phyloP scores from a whole-genome alignment of 768 basidiomycete genomes.

The Calocybe indica region DNA sequence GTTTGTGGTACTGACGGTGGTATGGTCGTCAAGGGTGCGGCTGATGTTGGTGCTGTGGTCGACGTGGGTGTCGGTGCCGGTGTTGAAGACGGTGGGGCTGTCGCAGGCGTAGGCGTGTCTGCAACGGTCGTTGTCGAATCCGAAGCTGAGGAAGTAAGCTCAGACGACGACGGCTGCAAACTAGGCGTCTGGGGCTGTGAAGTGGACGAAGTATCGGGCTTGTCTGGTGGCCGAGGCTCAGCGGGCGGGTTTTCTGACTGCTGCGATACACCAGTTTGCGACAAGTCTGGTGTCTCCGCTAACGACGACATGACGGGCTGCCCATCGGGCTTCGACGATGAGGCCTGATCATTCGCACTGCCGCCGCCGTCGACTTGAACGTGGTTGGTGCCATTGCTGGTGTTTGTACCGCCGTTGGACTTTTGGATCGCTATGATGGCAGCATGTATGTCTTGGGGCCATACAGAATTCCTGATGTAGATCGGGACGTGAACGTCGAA shows the following conservation, averaged over 20 bases:
- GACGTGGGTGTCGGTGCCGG: not conserved
- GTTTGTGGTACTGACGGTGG: conserved; percentile 48
- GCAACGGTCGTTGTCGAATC: not conserved
- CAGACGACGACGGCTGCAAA: not conserved
- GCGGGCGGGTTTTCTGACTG: conserved; percentile 11
- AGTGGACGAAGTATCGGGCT: conserved; percentile 16
- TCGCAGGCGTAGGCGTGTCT: not conserved
- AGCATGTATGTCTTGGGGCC: conserved; percentile 65
- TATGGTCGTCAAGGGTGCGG: conserved; percentile 25
- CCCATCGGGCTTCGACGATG: not conserved
- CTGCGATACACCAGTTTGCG: conserved; percentile 7
- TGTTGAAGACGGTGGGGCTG: not conserved
- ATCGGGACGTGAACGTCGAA: conserved; percentile 65
- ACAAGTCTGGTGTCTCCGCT: conserved; percentile 9
- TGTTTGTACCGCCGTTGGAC: conserved; percentile 10
- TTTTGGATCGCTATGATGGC: conserved; percentile 53
- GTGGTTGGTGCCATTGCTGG: conserved; percentile 10
- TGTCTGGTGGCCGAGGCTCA: conserved; percentile 19
- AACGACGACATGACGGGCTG: conserved; percentile 14
- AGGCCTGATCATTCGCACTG: not conserved
- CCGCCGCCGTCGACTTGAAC: not conserved
- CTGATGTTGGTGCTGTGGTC: not conserved
- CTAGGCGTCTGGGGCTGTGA: conserved; percentile 11
- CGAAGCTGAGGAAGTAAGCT: not conserved
- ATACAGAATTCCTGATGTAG: conserved; percentile 60